A percentile compares a stretch with the other conserved stretches of the same genome.
Conservation (phyloP, 2,329 filamentous ascomycete species). For the Apiospora phragmitis region DNA sequence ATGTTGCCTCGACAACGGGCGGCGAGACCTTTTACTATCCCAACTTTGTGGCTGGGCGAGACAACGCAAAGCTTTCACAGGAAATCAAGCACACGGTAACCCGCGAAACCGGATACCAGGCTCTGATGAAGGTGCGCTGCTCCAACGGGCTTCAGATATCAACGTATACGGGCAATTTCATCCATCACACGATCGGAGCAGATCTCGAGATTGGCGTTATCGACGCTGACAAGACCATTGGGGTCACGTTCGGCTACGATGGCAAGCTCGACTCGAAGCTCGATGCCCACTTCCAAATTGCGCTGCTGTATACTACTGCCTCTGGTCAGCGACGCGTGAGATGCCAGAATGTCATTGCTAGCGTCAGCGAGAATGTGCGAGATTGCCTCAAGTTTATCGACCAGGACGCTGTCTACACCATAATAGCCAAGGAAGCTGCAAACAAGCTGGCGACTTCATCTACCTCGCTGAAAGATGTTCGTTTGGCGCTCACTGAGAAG, state of each 20-base stretch:
- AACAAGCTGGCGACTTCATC: slow-evolving; percentile 74
- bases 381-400: slow-evolving; percentile 92
- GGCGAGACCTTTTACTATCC: slow-evolving; percentile 97
- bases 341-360: slow-evolving; percentile 91
- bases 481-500: slow-evolving; percentile 81
- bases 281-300: slow-evolving; percentile 96
- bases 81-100: slow-evolving; percentile 87
- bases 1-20: slow-evolving; percentile 84
- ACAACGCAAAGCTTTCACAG: slow-evolving; percentile 77
- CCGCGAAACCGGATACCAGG: slow-evolving; percentile 91
- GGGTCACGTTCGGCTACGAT: slow-evolving; percentile 90
- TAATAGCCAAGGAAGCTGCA: slow-evolving; percentile 91
- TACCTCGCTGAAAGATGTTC: slow-evolving; percentile 79
- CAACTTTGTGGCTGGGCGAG: slow-evolving; percentile 87
- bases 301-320: slow-evolving; percentile 90
- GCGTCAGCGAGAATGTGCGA: slow-evolving; percentile 80
- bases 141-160: slow-evolving; percentile 94
- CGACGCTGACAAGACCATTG: slow-evolving; percentile 91
- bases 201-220: slow-evolving; percentile 92
- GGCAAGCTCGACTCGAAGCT: slow-evolving; percentile 96
- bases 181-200: slow-evolving; percentile 91
- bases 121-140: slow-evolving; percentile 96
- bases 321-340: slow-evolving; percentile 85
- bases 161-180: slow-evolving; percentile 94
- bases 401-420: slow-evolving; percentile 85